Evolutionary conservation across 2,329 filamentous ascomycete species (phyloP).

Genomic region (Grosmannia clavigera): DNA sequence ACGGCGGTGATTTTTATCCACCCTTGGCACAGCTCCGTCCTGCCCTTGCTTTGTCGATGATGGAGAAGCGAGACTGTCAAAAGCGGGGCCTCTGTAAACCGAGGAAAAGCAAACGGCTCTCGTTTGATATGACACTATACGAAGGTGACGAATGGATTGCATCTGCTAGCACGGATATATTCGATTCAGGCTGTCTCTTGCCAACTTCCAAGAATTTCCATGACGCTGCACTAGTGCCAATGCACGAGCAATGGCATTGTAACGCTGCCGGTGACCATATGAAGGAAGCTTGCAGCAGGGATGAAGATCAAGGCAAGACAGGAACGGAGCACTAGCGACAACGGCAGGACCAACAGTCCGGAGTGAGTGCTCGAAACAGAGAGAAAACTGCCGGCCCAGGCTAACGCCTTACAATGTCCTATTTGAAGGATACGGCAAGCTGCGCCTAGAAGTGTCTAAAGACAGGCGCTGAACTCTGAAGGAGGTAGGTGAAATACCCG

Average conservation of each 20-base stretch:
- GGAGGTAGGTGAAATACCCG: no score
- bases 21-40: neutral
- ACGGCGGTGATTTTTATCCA: neutral
- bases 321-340: neutral
- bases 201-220: neutral
- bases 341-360: neutral
- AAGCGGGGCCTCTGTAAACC: neutral
- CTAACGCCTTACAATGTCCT: no score
- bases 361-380: neutral
- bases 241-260: neutral
- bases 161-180: neutral
- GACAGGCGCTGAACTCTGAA: no score
- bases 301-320: neutral
- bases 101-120: neutral
- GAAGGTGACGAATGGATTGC: neutral
- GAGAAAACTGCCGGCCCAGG: neutral
- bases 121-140: neutral
- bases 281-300: neutral
- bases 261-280: neutral
- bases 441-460: no score
- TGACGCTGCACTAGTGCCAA: neutral
- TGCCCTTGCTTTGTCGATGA: neutral
- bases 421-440: no score
- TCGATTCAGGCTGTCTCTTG: neutral
- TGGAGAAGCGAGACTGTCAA: neutral